A percentile compares a stretch with the other conserved stretches of the same genome.
Conservation (phyloP, 768 basidiomycete genomes). For the Coprinopsis sp. region DNA sequence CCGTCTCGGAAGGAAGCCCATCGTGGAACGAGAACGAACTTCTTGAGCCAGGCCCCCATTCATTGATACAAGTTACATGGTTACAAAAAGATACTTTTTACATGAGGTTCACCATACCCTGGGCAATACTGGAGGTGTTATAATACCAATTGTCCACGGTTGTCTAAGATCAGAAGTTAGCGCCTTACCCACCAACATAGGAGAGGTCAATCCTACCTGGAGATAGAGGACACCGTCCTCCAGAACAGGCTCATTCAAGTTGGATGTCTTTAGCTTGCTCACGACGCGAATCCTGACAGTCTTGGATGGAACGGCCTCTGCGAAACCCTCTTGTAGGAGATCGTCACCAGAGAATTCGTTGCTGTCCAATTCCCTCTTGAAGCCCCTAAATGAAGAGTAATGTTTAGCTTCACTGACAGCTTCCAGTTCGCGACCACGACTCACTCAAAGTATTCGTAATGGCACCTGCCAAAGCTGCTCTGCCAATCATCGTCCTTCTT, state of each 20-base stretch:
- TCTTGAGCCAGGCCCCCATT: no score
- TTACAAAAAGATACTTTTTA: conserved; percentile 6
- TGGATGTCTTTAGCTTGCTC: conserved; percentile 22
- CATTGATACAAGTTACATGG: no score
- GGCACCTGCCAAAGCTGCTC: conserved; percentile 21
- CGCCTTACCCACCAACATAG: background rate
- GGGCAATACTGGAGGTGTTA: conserved; percentile 20
- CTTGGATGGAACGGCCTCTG: conserved; percentile 30
- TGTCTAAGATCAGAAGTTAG: conserved; percentile 13
- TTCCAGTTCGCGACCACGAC: no score
- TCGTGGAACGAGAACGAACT: no score
- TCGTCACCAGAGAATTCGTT: conserved; percentile 35
- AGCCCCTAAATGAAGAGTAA: conserved; percentile 18
- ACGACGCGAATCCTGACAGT: conserved; percentile 36
- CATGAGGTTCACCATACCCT: conserved; percentile 21
- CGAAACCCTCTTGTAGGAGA: conserved; percentile 38
- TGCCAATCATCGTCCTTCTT: conserved; percentile 27
- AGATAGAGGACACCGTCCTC: conserved; percentile 33
- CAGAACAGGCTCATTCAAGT: conserved; percentile 27
- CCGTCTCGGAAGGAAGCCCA: no score
- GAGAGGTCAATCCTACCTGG: conserved; percentile 23
- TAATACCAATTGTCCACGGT: conserved; percentile 20
- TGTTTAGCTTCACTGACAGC: no score
- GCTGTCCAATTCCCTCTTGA: conserved; percentile 26
- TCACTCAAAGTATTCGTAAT: conserved; percentile 27